Conservation (phyloP, 345 rosid genomes). For the Anastatica hierochuntica region DNA sequence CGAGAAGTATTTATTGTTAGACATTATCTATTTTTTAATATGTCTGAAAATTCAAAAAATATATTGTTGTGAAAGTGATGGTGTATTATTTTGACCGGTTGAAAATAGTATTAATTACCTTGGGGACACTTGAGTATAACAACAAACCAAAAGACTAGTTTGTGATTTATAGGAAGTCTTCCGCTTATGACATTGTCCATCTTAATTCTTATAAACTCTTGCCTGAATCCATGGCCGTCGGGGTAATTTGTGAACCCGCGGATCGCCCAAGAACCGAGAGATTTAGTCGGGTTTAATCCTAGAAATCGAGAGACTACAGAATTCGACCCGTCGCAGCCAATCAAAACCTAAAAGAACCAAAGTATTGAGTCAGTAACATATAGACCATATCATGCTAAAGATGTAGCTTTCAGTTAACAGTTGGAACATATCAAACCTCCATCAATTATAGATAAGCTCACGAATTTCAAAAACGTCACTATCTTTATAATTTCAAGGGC, state of each 20-base stretch:
- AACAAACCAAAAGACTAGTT: constrained; percentile 39
- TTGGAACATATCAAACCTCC: too few relatives aligned
- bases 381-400: neutral
- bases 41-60: too few relatives aligned
- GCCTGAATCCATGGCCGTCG: constrained; percentile 25
- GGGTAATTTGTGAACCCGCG: constrained; percentile 40
- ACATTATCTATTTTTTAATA: too few relatives aligned
- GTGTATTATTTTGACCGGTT: too few relatives aligned
- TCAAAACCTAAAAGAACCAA: constrained; percentile 22
- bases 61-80: too few relatives aligned
- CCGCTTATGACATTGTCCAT: constrained; percentile 22
- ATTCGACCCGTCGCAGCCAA: constrained; percentile 51
- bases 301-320: constrained; percentile 34
- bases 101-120: neutral
- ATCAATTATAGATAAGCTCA: too few relatives aligned
- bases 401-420: constrained; percentile 15
- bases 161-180: constrained; percentile 25
- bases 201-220: constrained; percentile 15
- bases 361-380: neutral
- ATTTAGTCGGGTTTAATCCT: constrained; percentile 23
- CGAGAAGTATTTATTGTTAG: too few relatives aligned
- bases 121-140: constrained; percentile 4
- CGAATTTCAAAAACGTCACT: neutral
- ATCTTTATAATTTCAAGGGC: too few relatives aligned
- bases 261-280: constrained; percentile 18